These are phyloP conservation scores for Aristolochia fimbriata DNA, from an alignment of 164 flowering plant genomes.

Conservation along the genomic window DNA sequence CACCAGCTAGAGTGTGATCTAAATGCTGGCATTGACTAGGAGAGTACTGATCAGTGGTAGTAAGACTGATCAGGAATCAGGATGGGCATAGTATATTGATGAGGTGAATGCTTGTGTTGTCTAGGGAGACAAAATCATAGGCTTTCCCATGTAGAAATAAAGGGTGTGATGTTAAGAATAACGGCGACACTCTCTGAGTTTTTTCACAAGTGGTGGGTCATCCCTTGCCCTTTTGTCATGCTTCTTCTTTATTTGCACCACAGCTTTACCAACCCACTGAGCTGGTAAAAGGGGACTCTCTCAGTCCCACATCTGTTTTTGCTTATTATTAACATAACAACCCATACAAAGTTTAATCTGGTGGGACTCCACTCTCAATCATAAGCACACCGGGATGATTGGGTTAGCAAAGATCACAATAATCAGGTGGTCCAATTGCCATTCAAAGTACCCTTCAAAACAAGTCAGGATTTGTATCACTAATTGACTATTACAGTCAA, in stretches of 20 bases:
- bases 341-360: not conserved
- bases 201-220: not conserved
- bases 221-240: conserved; percentile 7
- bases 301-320: too few relatives aligned
- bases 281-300: too few relatives aligned
- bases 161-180: conserved; percentile 13
- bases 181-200: conserved; percentile 6
- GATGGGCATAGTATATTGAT: conserved; percentile 31
- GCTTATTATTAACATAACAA: too few relatives aligned
- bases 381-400: conserved; percentile 6
- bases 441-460: too few relatives aligned
- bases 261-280: too few relatives aligned
- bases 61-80: conserved; percentile 1
- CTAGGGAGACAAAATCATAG: conserved; percentile 38
- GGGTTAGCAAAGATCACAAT: conserved; percentile 4
- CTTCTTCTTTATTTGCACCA: not conserved
- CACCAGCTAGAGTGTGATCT: too few relatives aligned
- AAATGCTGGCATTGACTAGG: conserved; percentile 38
- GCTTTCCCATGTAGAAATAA: conserved; percentile 16
- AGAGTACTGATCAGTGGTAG: too few relatives aligned
- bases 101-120: conserved; percentile 28
- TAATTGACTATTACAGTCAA: too few relatives aligned
- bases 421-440: conserved; percentile 8
- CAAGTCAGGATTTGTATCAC: too few relatives aligned
- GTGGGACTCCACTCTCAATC: conserved; percentile 6